Conservation (phyloP, 1,284 basidiomycete species). For the Kwoniella shivajii region DNA sequence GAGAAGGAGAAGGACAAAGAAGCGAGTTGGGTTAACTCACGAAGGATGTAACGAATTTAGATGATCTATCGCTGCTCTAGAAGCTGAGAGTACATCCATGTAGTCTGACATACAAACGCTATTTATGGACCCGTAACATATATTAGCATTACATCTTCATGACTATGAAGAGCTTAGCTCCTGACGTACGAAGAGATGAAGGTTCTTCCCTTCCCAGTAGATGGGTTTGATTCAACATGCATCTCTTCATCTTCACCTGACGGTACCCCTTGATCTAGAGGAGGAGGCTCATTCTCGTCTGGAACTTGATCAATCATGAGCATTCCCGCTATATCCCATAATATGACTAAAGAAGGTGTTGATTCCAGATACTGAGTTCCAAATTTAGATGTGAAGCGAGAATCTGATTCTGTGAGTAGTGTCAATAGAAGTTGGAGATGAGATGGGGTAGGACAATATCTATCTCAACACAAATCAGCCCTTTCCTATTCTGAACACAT, state of each 20-base stretch:
- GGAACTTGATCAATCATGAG: slow-evolving; percentile 28
- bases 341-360: slow-evolving; percentile 29
- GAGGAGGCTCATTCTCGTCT: slow-evolving; percentile 31
- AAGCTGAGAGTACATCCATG: slow-evolving; percentile 35
- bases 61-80: slow-evolving; percentile 27
- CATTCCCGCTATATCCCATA: slow-evolving; percentile 37
- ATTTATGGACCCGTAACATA: too few relatives aligned
- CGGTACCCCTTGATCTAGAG: too few relatives aligned
- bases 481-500: too few relatives aligned
- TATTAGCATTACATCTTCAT: too few relatives aligned
- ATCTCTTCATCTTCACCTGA: slow-evolving; percentile 4
- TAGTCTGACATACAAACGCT: slow-evolving; percentile 39
- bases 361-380: slow-evolving; percentile 5
- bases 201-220: background rate
- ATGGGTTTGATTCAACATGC: background rate
- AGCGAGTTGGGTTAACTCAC: slow-evolving; percentile 11
- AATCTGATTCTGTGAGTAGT: slow-evolving; percentile 21
- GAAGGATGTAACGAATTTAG: slow-evolving; percentile 21
- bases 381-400: background rate
- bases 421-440: slow-evolving; percentile 40
- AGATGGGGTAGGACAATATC: slow-evolving; percentile 33
- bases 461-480: too few relatives aligned
- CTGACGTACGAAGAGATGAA: too few relatives aligned
- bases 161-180: too few relatives aligned
- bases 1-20: background rate